Evolutionary conservation across 2,329 filamentous ascomycete genomes (phyloP).

Genomic region (Scedosporium dehoogii): DNA sequence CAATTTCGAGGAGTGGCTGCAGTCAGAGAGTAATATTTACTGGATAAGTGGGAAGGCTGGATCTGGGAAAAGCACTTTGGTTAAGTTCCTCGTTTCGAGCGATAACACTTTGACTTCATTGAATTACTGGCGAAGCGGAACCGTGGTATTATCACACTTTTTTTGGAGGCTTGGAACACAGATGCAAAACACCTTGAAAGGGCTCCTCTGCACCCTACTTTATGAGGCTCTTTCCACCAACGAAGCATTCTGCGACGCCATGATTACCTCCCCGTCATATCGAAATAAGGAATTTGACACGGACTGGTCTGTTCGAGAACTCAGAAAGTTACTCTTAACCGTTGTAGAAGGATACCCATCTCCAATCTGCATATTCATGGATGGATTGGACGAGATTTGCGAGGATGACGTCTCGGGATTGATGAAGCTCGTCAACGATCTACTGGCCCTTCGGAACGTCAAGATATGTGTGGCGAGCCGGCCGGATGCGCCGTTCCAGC

Average conservation of each 20-base stretch:
- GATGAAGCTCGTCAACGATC: slow-evolving; percentile 4
- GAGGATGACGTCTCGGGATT: background rate
- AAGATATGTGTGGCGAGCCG: slow-evolving; percentile 12
- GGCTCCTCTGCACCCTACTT: slow-evolving; percentile 16
- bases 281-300: slow-evolving; percentile 1
- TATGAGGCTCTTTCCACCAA: slow-evolving; percentile 10
- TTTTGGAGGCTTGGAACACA: slow-evolving; percentile 20
- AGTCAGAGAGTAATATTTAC: slow-evolving; percentile 11
- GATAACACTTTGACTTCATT: slow-evolving; percentile 10
- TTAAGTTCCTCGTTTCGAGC: slow-evolving; percentile 17
- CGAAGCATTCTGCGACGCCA: background rate
- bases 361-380: slow-evolving; percentile 12
- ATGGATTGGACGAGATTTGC: slow-evolving; percentile 12
- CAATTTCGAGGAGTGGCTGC: slow-evolving; percentile 10
- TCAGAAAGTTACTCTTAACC: background rate
- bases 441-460: slow-evolving; percentile 4
- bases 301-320: slow-evolving; percentile 11
- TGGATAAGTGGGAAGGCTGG: slow-evolving; percentile 23
- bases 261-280: background rate
- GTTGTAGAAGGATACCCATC: background rate
- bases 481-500: slow-evolving; percentile 3
- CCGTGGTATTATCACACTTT: slow-evolving; percentile 15
- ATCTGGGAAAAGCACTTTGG: slow-evolving; percentile 21
- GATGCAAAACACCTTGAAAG: slow-evolving; percentile 16
- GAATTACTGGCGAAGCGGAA: slow-evolving; percentile 11